These are phyloP conservation scores for Backusella sp. DNA, from an alignment of 192 early-diverging fungal species.

Conservation along the genomic window DNA sequence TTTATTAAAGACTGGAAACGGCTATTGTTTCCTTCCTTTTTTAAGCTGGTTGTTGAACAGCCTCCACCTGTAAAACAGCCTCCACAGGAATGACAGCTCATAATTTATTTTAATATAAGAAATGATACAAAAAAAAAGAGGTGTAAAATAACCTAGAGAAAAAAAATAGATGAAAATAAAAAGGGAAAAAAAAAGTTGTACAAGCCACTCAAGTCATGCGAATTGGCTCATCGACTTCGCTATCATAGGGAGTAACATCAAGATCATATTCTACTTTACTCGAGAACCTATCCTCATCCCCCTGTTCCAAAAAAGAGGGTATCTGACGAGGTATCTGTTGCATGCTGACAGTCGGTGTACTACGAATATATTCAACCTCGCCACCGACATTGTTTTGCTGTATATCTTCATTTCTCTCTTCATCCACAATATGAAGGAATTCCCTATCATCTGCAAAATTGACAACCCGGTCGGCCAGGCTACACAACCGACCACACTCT, in stretches of 20 bases:
- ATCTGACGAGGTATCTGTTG: not conserved
- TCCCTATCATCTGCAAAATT: not conserved
- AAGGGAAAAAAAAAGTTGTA: not conserved
- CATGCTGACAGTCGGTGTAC: not conserved
- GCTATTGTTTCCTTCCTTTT: not conserved
- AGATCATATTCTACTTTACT: not conserved
- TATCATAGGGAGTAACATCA: constrained; percentile 7
- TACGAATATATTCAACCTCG: constrained; percentile 5
- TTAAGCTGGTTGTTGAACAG: constrained; percentile 10
- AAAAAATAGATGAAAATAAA: not conserved
- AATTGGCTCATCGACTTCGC: constrained; percentile 7
- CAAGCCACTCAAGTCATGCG: constrained; percentile 13
- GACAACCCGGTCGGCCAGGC: not conserved
- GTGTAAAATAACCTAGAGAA: not conserved
- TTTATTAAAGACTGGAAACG: not conserved
- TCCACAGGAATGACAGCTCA: constrained; percentile 28
- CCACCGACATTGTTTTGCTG: not conserved
- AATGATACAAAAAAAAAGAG: not conserved
- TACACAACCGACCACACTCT: not conserved
- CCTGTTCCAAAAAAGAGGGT: constrained; percentile 4
- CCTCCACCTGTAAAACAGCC: constrained; percentile 29
- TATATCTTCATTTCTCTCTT: not conserved
- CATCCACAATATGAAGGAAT: not conserved
- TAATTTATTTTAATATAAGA: not conserved
- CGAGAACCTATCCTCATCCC: not conserved